Base-by-base conservation (phyloP, 371 early-diverging fungal genomes). In the Chytridium lagenaria region DNA sequence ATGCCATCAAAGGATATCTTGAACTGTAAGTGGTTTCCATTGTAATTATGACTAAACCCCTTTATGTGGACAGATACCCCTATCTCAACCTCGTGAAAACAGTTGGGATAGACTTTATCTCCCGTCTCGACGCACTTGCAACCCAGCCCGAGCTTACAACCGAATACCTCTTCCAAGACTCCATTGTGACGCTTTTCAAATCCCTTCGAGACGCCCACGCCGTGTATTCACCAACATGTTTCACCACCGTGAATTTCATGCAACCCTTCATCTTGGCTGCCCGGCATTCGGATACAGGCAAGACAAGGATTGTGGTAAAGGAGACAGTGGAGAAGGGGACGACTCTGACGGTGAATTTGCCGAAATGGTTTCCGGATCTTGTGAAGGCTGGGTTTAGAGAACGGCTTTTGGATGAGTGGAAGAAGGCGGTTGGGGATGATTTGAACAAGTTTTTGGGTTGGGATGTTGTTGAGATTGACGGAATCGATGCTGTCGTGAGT, bases 181-280 rank as follows among this genome's bases (percentile, higher is more conserved):
- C 63, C 28, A 64, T 74, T 23, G 23, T 15, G 31, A n/a, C 34
- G 7, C 55, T 52, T 19, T 28, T 74, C 33, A 33, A 38, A 23
- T n/a, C 40, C 16, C 70, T 74, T 10, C n/a, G 66, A 19, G 75
- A 74, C 49, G 75, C 55, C 22, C 75, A 74, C 57, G 38, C 59
- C 19, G 16, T 28, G 1, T 63, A 65, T 61, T 19, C 2, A 38
- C 49, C 61, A 19, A 36, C 22, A 30, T 73, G 74, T 63, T 73
- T 69, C 50, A 19, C 31, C 19, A 19, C 36, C n/a, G 23, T 50
- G 16, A 10, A 15, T 0, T 68, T 26, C 31, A 1, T 61, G 16
- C 74, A 73, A 68, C 74, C 74, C 3, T 68, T 38, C 44, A 37
- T 44, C 44, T 12, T 66, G 2, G 44, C 7, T 7, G 49, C 67